phyloP scores from a whole-genome alignment of 2,329 filamentous ascomycete genomes.

The Botrytis sinoallii region DNA sequence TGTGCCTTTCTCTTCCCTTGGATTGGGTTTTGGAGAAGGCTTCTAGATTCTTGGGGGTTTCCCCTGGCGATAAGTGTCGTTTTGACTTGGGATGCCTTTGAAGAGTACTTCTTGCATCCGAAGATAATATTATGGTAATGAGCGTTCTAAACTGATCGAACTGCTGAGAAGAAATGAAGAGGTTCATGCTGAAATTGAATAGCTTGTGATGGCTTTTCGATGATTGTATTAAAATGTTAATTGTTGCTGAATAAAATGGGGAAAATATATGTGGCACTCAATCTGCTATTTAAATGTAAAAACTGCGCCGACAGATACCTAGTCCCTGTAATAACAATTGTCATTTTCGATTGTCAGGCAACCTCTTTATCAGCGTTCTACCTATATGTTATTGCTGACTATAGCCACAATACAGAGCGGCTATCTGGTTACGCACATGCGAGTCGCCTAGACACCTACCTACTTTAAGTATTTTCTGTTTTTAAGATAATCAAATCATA shows the following conservation, averaged over 20 bases:
- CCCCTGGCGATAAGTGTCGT: background rate
- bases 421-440: background rate
- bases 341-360: background rate
- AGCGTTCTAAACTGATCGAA: background rate
- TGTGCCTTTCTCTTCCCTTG: background rate
- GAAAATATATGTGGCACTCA: background rate
- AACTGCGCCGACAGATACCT: background rate
- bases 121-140: background rate
- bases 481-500: accelerated
- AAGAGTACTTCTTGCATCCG: background rate
- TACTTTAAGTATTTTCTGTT: background rate
- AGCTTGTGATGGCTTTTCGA: background rate
- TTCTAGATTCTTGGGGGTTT: background rate
- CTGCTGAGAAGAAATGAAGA: background rate
- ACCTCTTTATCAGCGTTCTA: background rate
- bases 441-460: background rate
- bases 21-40: background rate
- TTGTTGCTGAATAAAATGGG: background rate
- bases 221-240: background rate
- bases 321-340: background rate
- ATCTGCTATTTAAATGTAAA: background rate
- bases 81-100: background rate
- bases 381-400: background rate
- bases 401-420: background rate
- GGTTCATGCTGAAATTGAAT: background rate